Conservation (phyloP, 495 filamentous ascomycete species). For the Thozetella sp. region DNA sequence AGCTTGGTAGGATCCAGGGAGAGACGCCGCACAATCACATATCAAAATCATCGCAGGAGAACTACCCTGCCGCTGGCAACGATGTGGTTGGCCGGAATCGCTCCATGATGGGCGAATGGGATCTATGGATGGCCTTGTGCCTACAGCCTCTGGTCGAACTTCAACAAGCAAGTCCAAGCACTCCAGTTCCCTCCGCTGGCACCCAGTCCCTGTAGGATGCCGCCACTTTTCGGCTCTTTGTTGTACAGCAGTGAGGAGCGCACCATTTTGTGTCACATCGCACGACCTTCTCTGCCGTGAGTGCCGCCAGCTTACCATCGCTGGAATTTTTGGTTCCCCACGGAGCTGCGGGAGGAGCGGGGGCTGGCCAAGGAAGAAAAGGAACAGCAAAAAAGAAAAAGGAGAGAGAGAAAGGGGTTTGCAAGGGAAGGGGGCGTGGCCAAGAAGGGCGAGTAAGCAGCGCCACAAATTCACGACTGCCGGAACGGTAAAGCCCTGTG, state of each 20-base stretch:
- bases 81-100: neutral
- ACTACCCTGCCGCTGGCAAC: too few relatives aligned
- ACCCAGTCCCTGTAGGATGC: neutral
- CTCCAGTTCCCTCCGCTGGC: too few relatives aligned
- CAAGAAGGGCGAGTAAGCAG: neutral
- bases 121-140: too few relatives aligned
- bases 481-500: neutral
- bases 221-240: neutral
- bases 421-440: neutral
- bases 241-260: neutral
- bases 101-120: slow-evolving; percentile 10
- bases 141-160: too few relatives aligned
- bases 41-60: too few relatives aligned
- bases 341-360: slow-evolving; percentile 1
- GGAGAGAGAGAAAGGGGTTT: neutral
- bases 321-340: slow-evolving; percentile 6
- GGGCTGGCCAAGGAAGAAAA: neutral
- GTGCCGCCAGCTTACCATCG: too few relatives aligned
- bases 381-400: neutral
- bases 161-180: too few relatives aligned
- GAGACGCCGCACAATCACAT: neutral
- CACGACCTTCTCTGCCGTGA: neutral
- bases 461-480: neutral
- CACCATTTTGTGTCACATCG: neutral
- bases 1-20: neutral